Percentiles rank a stretch among this genome's conserved stretches.
phyloP scores from a whole-genome alignment of 345 rosid species.

The Cardamine occulta region DNA sequence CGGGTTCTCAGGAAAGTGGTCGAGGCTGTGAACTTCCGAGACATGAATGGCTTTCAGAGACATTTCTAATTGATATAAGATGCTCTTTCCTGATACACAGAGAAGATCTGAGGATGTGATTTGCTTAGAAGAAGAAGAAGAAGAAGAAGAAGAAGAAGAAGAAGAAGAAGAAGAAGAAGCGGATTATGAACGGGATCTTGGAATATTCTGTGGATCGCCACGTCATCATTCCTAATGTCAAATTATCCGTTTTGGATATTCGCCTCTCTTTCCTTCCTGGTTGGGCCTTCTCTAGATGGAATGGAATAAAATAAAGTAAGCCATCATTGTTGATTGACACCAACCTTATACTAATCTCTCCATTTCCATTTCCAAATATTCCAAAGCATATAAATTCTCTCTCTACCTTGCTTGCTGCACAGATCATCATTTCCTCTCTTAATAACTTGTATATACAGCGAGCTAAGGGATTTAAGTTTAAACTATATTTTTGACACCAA shows the following conservation, averaged over 20 bases:
- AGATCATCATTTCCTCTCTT: background rate
- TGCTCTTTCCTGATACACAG: background rate
- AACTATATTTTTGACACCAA: background rate
- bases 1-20: conserved; percentile 62
- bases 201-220: conserved; percentile 40
- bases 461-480: too few relatives aligned
- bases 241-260: conserved; percentile 45
- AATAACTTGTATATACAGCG: background rate
- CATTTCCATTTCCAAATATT: conserved; percentile 28
- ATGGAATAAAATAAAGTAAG: background rate
- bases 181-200: conserved; percentile 19
- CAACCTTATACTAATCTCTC: background rate
- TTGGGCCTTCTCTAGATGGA: conserved; percentile 1
- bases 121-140: background rate
- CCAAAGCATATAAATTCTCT: conserved; percentile 26
- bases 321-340: conserved; percentile 21
- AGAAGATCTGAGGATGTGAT: background rate
- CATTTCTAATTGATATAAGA: conserved; percentile 39
- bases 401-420: background rate
- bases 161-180: conserved; percentile 4
- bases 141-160: conserved; percentile 1
- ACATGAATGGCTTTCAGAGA: conserved; percentile 88
- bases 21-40: conserved; percentile 75
- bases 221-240: conserved; percentile 33
- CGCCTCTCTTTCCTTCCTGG: background rate